These are phyloP conservation scores for Penicillium sp. DNA, from an alignment of 2,329 filamentous ascomycete genomes.

Conservation along the genomic window DNA sequence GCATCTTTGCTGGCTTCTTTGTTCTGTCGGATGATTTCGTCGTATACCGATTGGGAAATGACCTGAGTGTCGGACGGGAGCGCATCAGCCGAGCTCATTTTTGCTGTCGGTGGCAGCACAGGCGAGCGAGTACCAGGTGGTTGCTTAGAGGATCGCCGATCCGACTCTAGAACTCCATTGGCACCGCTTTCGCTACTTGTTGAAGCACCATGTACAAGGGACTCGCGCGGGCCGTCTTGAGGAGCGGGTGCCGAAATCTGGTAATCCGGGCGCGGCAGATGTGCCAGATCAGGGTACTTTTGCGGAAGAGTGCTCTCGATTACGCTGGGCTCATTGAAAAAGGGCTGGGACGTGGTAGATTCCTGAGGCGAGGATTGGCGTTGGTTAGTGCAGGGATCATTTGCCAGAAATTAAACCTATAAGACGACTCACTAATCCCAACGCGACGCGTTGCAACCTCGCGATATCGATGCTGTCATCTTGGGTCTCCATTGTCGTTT, in stretches of 20 bases:
- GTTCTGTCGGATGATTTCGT: slow-evolving; percentile 45
- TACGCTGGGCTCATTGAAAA: slow-evolving; percentile 19
- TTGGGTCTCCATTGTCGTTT: slow-evolving; percentile 43
- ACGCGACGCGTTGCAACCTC: slow-evolving; percentile 47
- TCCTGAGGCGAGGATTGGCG: slow-evolving; percentile 33
- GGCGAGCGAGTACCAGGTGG: slow-evolving; percentile 20
- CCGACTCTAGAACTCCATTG: slow-evolving; percentile 20
- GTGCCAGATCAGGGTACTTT: slow-evolving; percentile 1
- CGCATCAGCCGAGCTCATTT: slow-evolving; percentile 42
- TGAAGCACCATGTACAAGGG: slow-evolving; percentile 18
- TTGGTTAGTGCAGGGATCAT: slow-evolving; percentile 35
- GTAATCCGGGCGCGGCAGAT: slow-evolving; percentile 16
- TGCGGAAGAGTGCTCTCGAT: slow-evolving; percentile 14
- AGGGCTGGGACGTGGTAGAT: slow-evolving; percentile 34
- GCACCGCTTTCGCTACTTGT: slow-evolving; percentile 24
- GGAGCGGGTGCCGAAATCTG: slow-evolving; percentile 11
- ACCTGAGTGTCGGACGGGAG: slow-evolving; percentile 49
- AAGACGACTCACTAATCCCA: slow-evolving; percentile 42
- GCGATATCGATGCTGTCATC: slow-evolving; percentile 47
- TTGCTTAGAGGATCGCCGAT: slow-evolving; percentile 21
- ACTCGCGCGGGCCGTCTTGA: slow-evolving; percentile 18
- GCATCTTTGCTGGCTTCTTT: slow-evolving; percentile 34
- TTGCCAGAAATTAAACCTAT: slow-evolving; percentile 30
- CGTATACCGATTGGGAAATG: slow-evolving; percentile 51
- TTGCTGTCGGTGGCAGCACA: slow-evolving; percentile 29